A percentile compares a stretch with the other conserved stretches of the same genome.
These are phyloP conservation scores for Pleurotus tuber-regium DNA, from an alignment of 768 basidiomycete species.

Conservation along the genomic window DNA sequence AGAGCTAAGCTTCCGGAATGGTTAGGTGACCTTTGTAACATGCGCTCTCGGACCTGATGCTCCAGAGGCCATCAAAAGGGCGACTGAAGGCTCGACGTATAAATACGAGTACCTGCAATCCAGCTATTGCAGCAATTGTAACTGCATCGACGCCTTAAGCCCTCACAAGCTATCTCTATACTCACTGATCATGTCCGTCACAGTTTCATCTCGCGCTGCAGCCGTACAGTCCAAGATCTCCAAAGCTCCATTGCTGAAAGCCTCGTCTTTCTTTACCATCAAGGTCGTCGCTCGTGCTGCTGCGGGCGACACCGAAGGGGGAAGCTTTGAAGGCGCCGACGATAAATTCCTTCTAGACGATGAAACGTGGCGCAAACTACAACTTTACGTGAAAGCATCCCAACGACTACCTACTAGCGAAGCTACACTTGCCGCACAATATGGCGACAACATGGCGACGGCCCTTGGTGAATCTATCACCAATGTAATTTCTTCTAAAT, in stretches of 20 bases:
- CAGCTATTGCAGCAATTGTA: too few relatives aligned
- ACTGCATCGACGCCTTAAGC: too few relatives aligned
- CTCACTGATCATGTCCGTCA: too few relatives aligned
- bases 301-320: not conserved
- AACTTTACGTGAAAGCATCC: not conserved
- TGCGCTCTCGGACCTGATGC: too few relatives aligned
- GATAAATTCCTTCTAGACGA: not conserved
- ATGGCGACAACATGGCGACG: not conserved
- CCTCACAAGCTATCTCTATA: too few relatives aligned
- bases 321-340: not conserved
- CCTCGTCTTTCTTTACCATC: not conserved
- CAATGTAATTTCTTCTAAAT: not conserved
- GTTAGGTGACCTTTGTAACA: too few relatives aligned
- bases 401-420: not conserved
- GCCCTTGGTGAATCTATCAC: not conserved
- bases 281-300: not conserved
- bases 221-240: not conserved
- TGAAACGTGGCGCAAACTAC: conserved; percentile 1
- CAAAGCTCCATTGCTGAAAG: not conserved
- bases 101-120: too few relatives aligned
- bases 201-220: not conserved
- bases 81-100: too few relatives aligned
- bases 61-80: too few relatives aligned
- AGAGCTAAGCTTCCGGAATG: too few relatives aligned
- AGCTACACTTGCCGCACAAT: not conserved